A percentile compares a stretch with the other conserved stretches of the same genome.
Evolutionary conservation across 176 grass and related monocot genomes (phyloP).

Genomic region (Canna indica): DNA sequence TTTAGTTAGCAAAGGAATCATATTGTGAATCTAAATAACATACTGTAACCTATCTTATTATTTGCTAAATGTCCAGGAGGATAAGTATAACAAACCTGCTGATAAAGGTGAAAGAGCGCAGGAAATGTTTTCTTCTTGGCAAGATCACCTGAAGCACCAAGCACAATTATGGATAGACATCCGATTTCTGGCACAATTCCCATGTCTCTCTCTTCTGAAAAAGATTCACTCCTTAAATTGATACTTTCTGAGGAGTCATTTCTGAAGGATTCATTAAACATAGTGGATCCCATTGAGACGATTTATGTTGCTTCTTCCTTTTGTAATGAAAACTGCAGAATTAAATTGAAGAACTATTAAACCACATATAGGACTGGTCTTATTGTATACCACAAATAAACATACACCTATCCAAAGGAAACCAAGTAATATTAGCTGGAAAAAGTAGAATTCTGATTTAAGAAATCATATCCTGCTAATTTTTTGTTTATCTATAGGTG

Average conservation of each 20-base stretch:
- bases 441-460: too few relatives aligned
- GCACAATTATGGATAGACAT: conserved; percentile 78
- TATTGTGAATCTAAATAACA: background rate
- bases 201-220: conserved; percentile 41
- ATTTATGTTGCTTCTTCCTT: background rate
- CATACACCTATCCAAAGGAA: too few relatives aligned
- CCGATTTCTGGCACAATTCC: conserved; percentile 44
- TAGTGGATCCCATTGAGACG: background rate
- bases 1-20: too few relatives aligned
- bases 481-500: too few relatives aligned
- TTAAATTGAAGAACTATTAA: background rate
- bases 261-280: background rate
- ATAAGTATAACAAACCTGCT: conserved; percentile 43
- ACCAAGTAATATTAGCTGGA: too few relatives aligned
- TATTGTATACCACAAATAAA: background rate
- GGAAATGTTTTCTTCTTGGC: conserved; percentile 99
- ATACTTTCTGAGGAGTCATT: conserved; percentile 19
- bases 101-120: conserved; percentile 88
- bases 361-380: background rate
- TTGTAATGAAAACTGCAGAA: background rate
- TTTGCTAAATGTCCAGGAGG: background rate
- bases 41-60: background rate
- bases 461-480: too few relatives aligned
- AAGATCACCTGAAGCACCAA: conserved; percentile 96
- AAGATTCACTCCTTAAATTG: conserved; percentile 45